Base-by-base conservation (phyloP, 2,329 filamentous ascomycete species). In the Fusarium sp. region DNA sequence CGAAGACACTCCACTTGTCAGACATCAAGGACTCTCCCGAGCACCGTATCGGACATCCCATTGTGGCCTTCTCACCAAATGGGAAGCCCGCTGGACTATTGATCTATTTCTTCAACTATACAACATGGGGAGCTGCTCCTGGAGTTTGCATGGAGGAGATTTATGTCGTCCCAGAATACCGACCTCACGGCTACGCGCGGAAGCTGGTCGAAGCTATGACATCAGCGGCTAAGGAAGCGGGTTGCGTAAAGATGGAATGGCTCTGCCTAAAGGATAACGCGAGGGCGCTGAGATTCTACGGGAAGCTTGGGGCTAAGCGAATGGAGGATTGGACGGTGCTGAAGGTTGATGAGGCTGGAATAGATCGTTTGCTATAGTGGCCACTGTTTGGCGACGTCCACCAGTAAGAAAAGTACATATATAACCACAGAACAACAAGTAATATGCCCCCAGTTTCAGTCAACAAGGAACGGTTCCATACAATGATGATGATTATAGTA, bases 191-290 rank as follows among this genome's bases (percentile, higher is more conserved):
- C 17, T 65, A 65, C 4, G 61, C 62, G 2, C 49, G 38, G 10
- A 29, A 45, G 5, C 35, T 65, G 17, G 38, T 65, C 1, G 18
- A 65, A 5, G 49, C 61, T 18, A 31, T 65, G 39, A 27, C 62
- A 15, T n/a, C 14, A 4, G 18, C 4, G 3, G 62, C 62, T 4
- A 58, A 42, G 13, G 33, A 20, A 18, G 49, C 42, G 7, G 49
- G 60, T 0, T 65, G 62, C 3, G 36, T 58, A 3, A 65, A 65
- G 42, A 65, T 65, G 62, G 60, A 65, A 3, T 65, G 61, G 62
- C 42, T 65, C 13, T 65, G 62, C 12, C 33, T 65, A 2, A n/a
- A 35, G 15, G 50, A 58, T 10, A 65, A 65, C 1, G 22, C 9
- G 0, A 65, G 25, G 4, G 61, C 61, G 3, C 7, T 58, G 6